phyloP scores from a whole-genome alignment of 306 rosid species.

The Cyamopsis tetragonoloba region DNA sequence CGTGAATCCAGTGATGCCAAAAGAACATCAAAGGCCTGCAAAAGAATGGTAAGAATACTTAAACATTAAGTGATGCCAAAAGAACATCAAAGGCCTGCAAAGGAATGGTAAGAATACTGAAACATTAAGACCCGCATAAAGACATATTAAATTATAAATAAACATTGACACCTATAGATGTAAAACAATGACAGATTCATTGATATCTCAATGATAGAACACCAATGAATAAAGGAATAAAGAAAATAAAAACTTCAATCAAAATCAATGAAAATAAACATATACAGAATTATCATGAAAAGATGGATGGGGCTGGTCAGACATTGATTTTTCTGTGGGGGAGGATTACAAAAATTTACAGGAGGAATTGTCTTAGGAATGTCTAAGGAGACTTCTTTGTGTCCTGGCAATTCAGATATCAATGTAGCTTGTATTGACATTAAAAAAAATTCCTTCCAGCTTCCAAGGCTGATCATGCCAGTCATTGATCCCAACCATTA shows the following conservation, averaged over 20 bases:
- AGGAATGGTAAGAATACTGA: constrained; percentile 11
- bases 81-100: constrained; percentile 83
- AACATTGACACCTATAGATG: not conserved
- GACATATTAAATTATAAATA: not conserved
- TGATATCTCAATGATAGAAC: not conserved
- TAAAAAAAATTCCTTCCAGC: not conserved
- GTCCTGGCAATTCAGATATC: not conserved
- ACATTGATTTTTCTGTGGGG: constrained; percentile 6
- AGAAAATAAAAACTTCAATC: not conserved
- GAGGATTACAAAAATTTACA: not conserved
- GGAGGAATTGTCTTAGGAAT: not conserved
- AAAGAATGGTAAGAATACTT: constrained; percentile 18
- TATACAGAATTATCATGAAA: not conserved
- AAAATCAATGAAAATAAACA: not conserved
- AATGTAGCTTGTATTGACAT: not conserved
- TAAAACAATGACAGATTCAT: not conserved
- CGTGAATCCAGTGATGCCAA: constrained; percentile 78
- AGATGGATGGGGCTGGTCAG: not conserved
- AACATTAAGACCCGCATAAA: not conserved
- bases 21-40: constrained; percentile 85
- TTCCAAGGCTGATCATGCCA: not conserved
- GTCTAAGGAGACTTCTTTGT: not conserved
- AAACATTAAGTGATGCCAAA: constrained; percentile 59
- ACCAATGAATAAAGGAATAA: not conserved
- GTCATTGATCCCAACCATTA: not conserved